Conservation (phyloP, 2,329 filamentous ascomycete species). For the Colletotrichum camelliae region DNA sequence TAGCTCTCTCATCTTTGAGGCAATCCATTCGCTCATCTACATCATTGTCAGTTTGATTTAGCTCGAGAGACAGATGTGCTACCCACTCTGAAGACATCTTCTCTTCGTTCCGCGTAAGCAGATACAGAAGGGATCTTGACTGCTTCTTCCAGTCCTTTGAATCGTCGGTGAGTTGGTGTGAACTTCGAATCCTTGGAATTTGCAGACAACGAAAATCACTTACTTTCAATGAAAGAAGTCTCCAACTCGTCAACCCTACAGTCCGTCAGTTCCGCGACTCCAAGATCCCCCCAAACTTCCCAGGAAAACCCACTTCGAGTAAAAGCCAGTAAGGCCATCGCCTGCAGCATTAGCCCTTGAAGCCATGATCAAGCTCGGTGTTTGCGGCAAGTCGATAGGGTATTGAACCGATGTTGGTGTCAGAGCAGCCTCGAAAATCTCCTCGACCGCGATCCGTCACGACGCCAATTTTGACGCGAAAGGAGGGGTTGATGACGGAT, state of each 20-base stretch:
- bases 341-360: background rate
- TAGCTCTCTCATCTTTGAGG: constrained; percentile 80
- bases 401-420: background rate
- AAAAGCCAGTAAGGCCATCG: background rate
- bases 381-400: background rate
- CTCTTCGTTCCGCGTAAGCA: constrained; percentile 84
- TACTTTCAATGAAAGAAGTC: background rate
- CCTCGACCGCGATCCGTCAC: background rate
- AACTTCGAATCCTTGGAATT: background rate
- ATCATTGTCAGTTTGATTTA: background rate
- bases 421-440: background rate
- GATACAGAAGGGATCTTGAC: constrained; percentile 97
- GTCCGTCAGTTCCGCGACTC: background rate
- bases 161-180: background rate
- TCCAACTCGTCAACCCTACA: constrained; percentile 12
- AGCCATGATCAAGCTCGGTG: background rate
- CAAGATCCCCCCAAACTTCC: background rate
- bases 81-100: constrained; percentile 79
- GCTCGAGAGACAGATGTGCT: fast-evolving
- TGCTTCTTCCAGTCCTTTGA: constrained; percentile 71
- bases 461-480: background rate
- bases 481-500: constrained; percentile 8
- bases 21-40: constrained; percentile 91
- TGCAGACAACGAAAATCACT: background rate
- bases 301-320: background rate